Base-by-base conservation (phyloP, 345 rosid species). In the Eucalyptus sp. region DNA sequence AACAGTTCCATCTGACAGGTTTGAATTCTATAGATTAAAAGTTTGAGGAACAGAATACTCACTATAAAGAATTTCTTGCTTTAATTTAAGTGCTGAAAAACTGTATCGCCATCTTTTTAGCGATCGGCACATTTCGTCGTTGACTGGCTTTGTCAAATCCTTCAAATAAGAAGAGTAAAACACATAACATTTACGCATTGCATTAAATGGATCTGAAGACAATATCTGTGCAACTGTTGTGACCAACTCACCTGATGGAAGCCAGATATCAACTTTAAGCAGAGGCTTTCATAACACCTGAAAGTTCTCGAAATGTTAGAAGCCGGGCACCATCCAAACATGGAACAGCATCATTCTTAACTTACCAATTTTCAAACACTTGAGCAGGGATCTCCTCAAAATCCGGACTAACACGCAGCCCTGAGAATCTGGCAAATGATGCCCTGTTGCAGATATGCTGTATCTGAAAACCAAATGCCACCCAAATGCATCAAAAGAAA, bases 61-160 rank as follows among this genome's bases (percentile, higher is more conserved):
- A 97, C 99, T 96, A 90, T 96, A 97, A 86, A 97, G 94, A 90
- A 96, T 91, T 91, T 97, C 99, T 91, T 97, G 98, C 93, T 96
- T 97, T 92, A 96, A 89, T 93, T 95, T 97, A 87, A 97, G 98
- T 4, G 96, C 95, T 88, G 99, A 94, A 91, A 96, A 96, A 88
- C 96, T 94, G 92, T 94, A 91, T 88, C 97, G 94, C 98, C 98
- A 95, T 81, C 95, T 92, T 91, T 95, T 96, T 33, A 97, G 97
- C 49, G 96, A 93, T 91, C 91, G 94, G 88, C 99, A 96, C 66
- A 93, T 90, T 92, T 97, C 97, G 56, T 96, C 99, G 58, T 92
- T 93, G 86, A 97, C 94, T 68, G 99, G 99, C 89, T 91, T 95
- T 83, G 98, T 96, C 86, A 96, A 94, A 92, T 97, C 99, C 99